Base-by-base conservation (phyloP, 345 rosid genomes). In the Populus euphratica region DNA sequence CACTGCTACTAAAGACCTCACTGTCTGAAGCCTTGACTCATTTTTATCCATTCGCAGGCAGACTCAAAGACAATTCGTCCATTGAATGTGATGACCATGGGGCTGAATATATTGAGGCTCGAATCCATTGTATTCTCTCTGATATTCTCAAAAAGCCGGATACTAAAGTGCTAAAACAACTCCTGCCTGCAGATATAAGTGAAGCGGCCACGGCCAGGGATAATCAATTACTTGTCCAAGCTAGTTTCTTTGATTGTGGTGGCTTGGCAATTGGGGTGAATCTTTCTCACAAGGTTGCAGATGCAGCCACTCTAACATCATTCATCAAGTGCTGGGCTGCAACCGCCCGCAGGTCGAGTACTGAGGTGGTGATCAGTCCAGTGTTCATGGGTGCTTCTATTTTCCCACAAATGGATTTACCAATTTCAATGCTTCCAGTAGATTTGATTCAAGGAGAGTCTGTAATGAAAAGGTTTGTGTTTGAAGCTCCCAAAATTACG, bases 81-180 rank as follows among this genome's bases (percentile, higher is more conserved):
- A 36, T 87, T 3, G 86, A 86, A 2, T 88, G 91, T 50, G 79
- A 81, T 54, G 91, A 89, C 73, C 70, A 78, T n/a, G 90, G 91
- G 66, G 79, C 79, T 16, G 49, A 77, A 20, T 87, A 61, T 74
- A 56, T 74, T 0, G 90, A 86, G 67, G 88, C 89, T 2, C 72
- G 59, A 36, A 52, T 80, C 20, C 70, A 47, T 1, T 83, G 78
- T 71, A 16, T 63, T 25, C 82, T 88, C 8, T 73, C 86, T 17
- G 78, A 73, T 9, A 17, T 87, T 10, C 61, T 85, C 11, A 21
- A 56, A 7, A 68, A 80, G 8, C 88, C 88, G 0, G 84, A 83
- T 13, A 4, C 12, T 16, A 4, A 62, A 10, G 25, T 73, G 6
- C 36, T 81, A 23, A 36, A 76, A 29, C 68, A 70, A 23, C 73